Evolutionary conservation across 78 protist species (phyloP), one percentile per base, ranked within the genome.

Genomic region (Dictyostelium citrinum): DNA sequence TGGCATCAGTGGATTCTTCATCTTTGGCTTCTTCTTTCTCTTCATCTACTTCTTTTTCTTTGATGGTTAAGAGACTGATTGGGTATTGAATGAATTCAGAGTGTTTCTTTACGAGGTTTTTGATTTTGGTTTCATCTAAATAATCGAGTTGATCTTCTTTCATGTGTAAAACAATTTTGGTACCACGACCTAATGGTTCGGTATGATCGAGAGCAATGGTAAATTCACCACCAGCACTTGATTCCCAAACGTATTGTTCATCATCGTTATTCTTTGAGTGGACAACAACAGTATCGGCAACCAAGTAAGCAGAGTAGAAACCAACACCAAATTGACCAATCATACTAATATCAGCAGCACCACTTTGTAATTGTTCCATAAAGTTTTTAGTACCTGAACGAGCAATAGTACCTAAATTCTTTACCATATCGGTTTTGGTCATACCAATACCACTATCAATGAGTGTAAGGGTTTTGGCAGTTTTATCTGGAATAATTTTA

Each of bases 271-370:
- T 83, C 99, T 99, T 99, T 67, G 99, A 95, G 84, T 82, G 84
- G 37, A 99, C 99, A 3, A 39, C 46, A 37, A 99, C 99, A 12
- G 77, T 31, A 95, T 99, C 99, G 70, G 99, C 99, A 55, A 99
- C 99, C 16, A 99, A 98, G 98, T 96, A 99, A 35, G 99, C 99
- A 41, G 99, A 98, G 98, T 99, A 99, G 99, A 99, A 99, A 41
- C 99, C 99, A 74, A 99, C 99, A 96, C 99, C 99, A 91, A 99
- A 99, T 95, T 99, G 99, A 22, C 99, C 99, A 70, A 99, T 99
- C 99, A 99, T 97, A 90, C 93, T 67, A 20, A 99, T 91, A 91
- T 99, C 99, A 12, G 99, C 99, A 20, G 98, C 98, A 37, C 99
- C 99, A 20, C 97, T 95, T 71, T 81, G 74, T 37, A 98, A 91